Percentiles rank a stretch among this genome's conserved stretches.
Conservation (phyloP, 139 green algal species). For the Eudorina sp. region DNA sequence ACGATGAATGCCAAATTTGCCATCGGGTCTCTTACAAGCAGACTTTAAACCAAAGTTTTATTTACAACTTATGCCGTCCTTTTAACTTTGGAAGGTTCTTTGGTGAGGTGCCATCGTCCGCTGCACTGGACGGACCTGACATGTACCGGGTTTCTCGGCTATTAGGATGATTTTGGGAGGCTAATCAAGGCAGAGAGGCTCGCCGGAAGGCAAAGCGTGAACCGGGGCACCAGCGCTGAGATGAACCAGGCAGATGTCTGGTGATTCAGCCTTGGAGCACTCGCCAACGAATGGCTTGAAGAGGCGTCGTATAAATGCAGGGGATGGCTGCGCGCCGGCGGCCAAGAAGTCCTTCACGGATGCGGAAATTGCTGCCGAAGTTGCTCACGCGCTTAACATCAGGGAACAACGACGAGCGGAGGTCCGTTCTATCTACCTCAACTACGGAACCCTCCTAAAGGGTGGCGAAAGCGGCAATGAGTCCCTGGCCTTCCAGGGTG, state of each 20-base stretch:
- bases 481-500: constrained; percentile 29
- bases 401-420: constrained; percentile 28
- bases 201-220: neutral
- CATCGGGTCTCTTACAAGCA: too few species aligned
- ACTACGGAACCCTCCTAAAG: constrained; percentile 27
- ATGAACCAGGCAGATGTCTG: constrained; percentile 13
- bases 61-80: neutral
- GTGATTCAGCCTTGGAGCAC: constrained; percentile 21
- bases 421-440: constrained; percentile 19
- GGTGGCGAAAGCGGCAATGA: constrained; percentile 10
- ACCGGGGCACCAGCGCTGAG: neutral
- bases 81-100: neutral
- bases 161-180: neutral
- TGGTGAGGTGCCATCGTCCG: neutral
- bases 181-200: neutral
- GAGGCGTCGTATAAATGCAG: neutral
- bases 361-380: neutral
- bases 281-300: constrained; percentile 23
- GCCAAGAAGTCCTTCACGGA: constrained; percentile 3
- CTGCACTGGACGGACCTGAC: neutral
- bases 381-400: neutral
- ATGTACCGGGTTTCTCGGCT: neutral
- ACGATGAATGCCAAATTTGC: too few species aligned
- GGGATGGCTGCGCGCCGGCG: neutral
- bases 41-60: too few species aligned